phyloP scores from a whole-genome alignment of 352 stramenopile genomes.

The Phytophthora rubi region DNA sequence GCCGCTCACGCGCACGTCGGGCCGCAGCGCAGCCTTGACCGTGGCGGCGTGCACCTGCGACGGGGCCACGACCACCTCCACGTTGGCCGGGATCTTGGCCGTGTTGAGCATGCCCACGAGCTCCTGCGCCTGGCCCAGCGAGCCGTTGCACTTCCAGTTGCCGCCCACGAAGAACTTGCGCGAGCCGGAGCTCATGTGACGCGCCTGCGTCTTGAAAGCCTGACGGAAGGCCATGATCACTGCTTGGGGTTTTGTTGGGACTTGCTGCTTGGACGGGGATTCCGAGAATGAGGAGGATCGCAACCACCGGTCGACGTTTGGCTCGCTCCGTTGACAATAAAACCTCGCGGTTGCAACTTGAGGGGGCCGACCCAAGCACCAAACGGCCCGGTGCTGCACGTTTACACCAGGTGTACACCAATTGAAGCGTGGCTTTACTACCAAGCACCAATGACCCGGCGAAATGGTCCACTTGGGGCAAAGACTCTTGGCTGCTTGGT shows the following conservation, averaged over 20 bases:
- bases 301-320: slow-evolving; percentile 6
- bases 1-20: slow-evolving; percentile 80
- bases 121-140: slow-evolving; percentile 63
- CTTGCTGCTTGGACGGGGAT: slow-evolving; percentile 49
- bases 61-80: slow-evolving; percentile 98
- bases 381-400: slow-evolving; percentile 2
- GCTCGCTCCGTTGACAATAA: slow-evolving; percentile 3
- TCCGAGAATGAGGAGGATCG: slow-evolving; percentile 46
- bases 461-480: slow-evolving; percentile 8
- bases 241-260: neutral
- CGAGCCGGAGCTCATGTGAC: slow-evolving; percentile 68
- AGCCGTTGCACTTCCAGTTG: slow-evolving; percentile 99
- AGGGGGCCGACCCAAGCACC: slow-evolving; percentile 18
- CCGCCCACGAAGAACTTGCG: slow-evolving; percentile 99
- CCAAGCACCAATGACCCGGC: slow-evolving; percentile 14
- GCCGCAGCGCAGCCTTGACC: slow-evolving; percentile 65
- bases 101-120: slow-evolving; percentile 87
- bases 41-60: slow-evolving; percentile 91
- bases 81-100: slow-evolving; percentile 74
- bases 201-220: slow-evolving; percentile 53
- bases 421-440: slow-evolving; percentile 12
- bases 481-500: slow-evolving; percentile 6
- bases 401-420: neutral
- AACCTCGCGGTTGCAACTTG: slow-evolving; percentile 25
- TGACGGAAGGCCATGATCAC: slow-evolving; percentile 53